Evolutionary conservation across 2,329 filamentous ascomycete genomes (phyloP).

Genomic region (Fusarium dlaminii): DNA sequence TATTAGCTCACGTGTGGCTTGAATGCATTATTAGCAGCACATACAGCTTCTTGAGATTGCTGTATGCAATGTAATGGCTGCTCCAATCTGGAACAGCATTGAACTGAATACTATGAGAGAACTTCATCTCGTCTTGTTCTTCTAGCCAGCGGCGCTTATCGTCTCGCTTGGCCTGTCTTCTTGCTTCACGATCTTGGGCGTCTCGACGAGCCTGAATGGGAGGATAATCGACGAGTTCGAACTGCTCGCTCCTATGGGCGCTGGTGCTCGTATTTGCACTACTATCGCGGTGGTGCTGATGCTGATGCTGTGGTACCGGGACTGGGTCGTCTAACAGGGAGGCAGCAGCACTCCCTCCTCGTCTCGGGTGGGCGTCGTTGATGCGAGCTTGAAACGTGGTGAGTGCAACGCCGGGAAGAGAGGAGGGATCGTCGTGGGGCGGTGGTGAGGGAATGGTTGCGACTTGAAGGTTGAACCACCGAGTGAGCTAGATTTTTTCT

Average conservation of each 20-base stretch:
- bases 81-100: constrained; percentile 99
- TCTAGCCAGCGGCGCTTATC: constrained; percentile 77
- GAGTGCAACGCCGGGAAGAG: constrained; percentile 45
- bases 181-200: constrained; percentile 46
- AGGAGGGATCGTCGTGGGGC: constrained; percentile 51
- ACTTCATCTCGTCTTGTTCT: constrained; percentile 93
- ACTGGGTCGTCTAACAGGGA: constrained; percentile 17
- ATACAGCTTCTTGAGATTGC: constrained; percentile 97
- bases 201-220: constrained; percentile 44
- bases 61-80: constrained; percentile 97
- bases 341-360: constrained; percentile 50
- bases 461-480: constrained; percentile 14
- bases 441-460: constrained; percentile 49
- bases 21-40: constrained; percentile 47
- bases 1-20: neutral
- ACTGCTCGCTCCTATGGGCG: constrained; percentile 38
- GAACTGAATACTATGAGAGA: constrained; percentile 99
- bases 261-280: neutral
- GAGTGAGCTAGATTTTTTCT: constrained; percentile 1
- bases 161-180: constrained; percentile 57
- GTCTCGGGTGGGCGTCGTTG: constrained; percentile 38
- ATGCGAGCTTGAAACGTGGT: constrained; percentile 27
- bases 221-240: constrained; percentile 56
- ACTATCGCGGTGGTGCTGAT: constrained; percentile 9
- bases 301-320: constrained; percentile 4